Percentiles rank a stretch among this genome's conserved stretches.
Evolutionary conservation across 176 grass and related monocot genomes (phyloP).

Genomic region (Phragmites australis): DNA sequence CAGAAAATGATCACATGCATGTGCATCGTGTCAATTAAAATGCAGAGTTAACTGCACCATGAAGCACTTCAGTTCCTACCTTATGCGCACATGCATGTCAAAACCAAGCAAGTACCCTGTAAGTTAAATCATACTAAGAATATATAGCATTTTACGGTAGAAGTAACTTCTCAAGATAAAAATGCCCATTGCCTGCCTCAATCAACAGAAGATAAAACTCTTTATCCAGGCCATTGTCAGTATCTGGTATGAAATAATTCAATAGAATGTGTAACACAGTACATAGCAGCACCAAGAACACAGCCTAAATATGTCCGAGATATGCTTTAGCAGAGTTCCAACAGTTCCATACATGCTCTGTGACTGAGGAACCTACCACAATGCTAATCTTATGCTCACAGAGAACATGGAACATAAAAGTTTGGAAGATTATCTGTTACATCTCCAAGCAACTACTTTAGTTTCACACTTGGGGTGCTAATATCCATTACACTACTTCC

Average conservation of each 20-base stretch:
- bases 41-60: too few species aligned
- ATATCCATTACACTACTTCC: conserved; percentile 4
- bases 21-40: too few species aligned
- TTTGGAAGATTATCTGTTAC: background rate
- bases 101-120: too few species aligned
- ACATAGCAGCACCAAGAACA: background rate
- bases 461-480: background rate
- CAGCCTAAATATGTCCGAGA: background rate
- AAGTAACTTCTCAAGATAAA: background rate
- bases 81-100: too few species aligned
- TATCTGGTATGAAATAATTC: background rate
- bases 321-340: background rate
- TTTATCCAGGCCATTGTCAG: background rate
- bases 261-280: background rate
- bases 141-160: background rate
- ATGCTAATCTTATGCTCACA: background rate
- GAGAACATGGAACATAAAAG: background rate
- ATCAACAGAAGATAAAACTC: background rate
- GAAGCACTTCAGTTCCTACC: too few species aligned
- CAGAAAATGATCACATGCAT: too few species aligned
- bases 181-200: background rate
- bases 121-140: too few species aligned
- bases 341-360: background rate
- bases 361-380: background rate
- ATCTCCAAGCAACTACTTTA: conserved; percentile 1